Conservation (phyloP, 1,284 basidiomycete species). For the Heterobasidion irregulare region DNA sequence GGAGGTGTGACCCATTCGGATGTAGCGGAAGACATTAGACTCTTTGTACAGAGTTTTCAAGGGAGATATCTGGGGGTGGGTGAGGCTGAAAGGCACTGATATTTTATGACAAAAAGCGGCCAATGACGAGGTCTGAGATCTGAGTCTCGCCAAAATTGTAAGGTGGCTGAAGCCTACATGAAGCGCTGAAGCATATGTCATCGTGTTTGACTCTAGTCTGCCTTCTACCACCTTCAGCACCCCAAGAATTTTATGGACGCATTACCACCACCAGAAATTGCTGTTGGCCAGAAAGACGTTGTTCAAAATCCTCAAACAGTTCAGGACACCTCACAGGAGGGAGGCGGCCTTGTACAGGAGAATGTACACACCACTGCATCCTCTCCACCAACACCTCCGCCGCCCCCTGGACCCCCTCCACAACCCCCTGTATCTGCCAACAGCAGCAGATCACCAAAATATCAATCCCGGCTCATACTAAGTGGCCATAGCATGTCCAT, state of each 20-base stretch:
- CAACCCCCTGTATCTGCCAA: neutral
- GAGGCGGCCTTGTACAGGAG: neutral
- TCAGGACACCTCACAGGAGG: neutral
- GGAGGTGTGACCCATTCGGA: slow-evolving; percentile 62
- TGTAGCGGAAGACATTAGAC: slow-evolving; percentile 30
- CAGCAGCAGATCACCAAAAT: slow-evolving; percentile 23
- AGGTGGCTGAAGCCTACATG: too few relatives aligned
- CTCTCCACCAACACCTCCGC: slow-evolving; percentile 3
- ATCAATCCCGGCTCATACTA: slow-evolving; percentile 41
- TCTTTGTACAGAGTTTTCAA: neutral
- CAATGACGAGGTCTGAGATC: too few relatives aligned
- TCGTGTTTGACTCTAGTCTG: too few relatives aligned
- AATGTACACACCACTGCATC: neutral
- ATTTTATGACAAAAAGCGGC: neutral
- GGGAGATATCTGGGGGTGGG: neutral
- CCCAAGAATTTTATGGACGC: too few relatives aligned
- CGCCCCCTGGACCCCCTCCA: neutral
- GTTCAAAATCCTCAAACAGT: neutral
- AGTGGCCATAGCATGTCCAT: slow-evolving; percentile 70
- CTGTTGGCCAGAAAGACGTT: neutral
- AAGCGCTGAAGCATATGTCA: too few relatives aligned
- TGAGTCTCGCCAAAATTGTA: too few relatives aligned
- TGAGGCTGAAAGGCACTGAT: neutral
- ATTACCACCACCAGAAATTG: too few relatives aligned
- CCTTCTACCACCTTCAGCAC: too few relatives aligned